Percentiles rank a stretch among this genome's conserved stretches.
These are phyloP conservation scores for Pneumocystis jirovecii DNA, from an alignment of 1,139 yeast genomes.

Conservation along the genomic window DNA sequence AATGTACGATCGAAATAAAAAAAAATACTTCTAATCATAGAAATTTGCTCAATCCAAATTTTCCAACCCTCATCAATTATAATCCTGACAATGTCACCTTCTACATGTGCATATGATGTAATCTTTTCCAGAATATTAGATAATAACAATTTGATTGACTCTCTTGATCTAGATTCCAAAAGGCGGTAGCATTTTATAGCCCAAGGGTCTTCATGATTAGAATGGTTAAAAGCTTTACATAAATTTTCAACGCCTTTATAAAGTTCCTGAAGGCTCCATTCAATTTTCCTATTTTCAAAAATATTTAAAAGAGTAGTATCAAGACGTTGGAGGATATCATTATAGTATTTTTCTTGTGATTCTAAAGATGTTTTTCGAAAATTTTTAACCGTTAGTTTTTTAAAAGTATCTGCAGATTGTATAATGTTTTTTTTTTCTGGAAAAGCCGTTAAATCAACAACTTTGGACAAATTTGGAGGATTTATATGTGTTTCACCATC, in stretches of 20 bases:
- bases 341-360: background rate
- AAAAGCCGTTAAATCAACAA: background rate
- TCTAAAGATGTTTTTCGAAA: background rate
- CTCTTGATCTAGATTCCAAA: background rate
- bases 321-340: background rate
- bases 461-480: no score
- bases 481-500: background rate
- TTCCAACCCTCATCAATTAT: constrained; percentile 17
- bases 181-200: background rate
- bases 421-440: background rate
- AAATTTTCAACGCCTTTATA: background rate
- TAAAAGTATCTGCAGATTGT: background rate
- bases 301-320: background rate
- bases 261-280: background rate
- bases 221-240: background rate
- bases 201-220: background rate
- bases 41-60: constrained; percentile 19
- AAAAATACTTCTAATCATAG: constrained; percentile 20
- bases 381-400: background rate
- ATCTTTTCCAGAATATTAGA: background rate
- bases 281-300: background rate
- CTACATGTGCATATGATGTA: background rate
- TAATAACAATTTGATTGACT: background rate
- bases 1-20: constrained; percentile 28
- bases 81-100: background rate